These are phyloP conservation scores for Gliomastix tumulicola DNA, from an alignment of 2,329 filamentous ascomycete species.

Conservation along the genomic window DNA sequence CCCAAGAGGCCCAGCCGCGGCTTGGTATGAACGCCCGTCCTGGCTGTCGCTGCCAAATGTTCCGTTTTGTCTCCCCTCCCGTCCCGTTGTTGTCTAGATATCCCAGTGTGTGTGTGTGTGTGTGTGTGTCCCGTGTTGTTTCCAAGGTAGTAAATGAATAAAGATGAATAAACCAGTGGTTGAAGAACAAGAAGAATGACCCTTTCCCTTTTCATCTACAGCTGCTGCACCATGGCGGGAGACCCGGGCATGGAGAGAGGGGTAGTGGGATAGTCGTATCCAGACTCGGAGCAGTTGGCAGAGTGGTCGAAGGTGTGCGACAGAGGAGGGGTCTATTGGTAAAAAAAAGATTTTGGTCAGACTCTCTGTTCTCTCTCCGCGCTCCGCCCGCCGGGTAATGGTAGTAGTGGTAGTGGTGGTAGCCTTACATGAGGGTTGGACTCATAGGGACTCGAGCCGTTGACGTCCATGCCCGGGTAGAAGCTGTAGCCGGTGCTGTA, in stretches of 20 bases:
- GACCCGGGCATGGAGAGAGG: constrained; percentile 68
- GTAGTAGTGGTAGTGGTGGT: no score
- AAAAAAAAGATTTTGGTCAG: no score
- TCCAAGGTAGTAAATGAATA: no score
- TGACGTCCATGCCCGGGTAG: constrained; percentile 57
- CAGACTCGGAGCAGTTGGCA: constrained; percentile 52
- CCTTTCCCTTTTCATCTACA: background rate
- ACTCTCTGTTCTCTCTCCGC: no score
- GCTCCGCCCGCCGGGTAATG: background rate
- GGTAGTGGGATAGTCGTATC: constrained; percentile 61
- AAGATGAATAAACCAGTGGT: no score
- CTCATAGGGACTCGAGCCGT: constrained; percentile 53
- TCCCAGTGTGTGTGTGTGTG: no score
- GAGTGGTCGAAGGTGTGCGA: constrained; percentile 68
- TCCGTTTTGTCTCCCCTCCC: no score
- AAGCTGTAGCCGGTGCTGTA: constrained; percentile 65
- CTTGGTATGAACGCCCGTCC: no score
- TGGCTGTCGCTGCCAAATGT: no score
- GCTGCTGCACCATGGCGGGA: constrained; percentile 41
- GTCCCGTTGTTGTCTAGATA: no score
- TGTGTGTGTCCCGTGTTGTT: background rate
- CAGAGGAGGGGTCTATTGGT: constrained; percentile 65
- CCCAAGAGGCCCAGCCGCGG: no score
- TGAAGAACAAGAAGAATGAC: no score
- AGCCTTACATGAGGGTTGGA: constrained; percentile 73